Evolutionary conservation across 495 filamentous ascomycete genomes (phyloP).

Genomic region (Delitschia confertaspora): DNA sequence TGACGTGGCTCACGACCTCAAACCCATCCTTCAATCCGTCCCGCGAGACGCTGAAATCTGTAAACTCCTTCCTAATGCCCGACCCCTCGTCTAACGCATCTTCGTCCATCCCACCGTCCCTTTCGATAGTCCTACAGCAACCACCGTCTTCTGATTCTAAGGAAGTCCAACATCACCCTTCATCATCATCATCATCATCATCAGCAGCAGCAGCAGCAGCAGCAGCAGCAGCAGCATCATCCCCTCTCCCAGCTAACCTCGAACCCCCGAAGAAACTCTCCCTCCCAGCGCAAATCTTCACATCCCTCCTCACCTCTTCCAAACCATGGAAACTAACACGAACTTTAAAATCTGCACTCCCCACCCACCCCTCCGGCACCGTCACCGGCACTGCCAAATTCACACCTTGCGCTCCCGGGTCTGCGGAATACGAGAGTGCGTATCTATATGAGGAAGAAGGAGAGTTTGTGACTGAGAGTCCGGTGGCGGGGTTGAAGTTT

Average conservation of each 20-base stretch:
- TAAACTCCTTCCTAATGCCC: constrained; percentile 76
- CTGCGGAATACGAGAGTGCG: not conserved
- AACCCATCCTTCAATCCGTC: constrained; percentile 70
- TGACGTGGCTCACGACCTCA: constrained; percentile 68
- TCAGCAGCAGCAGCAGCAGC: too few relatives aligned
- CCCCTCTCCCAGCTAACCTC: too few relatives aligned
- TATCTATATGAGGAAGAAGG: constrained; percentile 19
- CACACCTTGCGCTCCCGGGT: constrained; percentile 2
- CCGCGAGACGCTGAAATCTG: constrained; percentile 69
- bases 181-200: too few relatives aligned
- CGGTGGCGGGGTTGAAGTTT: constrained; percentile 5
- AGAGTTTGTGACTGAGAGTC: constrained; percentile 9
- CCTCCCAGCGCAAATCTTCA: too few relatives aligned
- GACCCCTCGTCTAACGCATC: constrained; percentile 2
- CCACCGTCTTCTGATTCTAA: too few relatives aligned
- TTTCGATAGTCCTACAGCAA: too few relatives aligned
- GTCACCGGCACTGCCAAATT: constrained; percentile 22
- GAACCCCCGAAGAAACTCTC: too few relatives aligned
- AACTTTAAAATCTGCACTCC: constrained; percentile 17
- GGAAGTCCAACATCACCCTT: too few relatives aligned
- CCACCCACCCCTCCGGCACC: constrained; percentile 23
- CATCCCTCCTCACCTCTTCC: not conserved
- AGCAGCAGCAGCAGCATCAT: too few relatives aligned
- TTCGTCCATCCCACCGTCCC: not conserved
- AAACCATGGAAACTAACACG: constrained; percentile 14